Evolutionary conservation across 2,329 filamentous ascomycete species (phyloP).

Genomic region (Phyllosticta capitalensis): DNA sequence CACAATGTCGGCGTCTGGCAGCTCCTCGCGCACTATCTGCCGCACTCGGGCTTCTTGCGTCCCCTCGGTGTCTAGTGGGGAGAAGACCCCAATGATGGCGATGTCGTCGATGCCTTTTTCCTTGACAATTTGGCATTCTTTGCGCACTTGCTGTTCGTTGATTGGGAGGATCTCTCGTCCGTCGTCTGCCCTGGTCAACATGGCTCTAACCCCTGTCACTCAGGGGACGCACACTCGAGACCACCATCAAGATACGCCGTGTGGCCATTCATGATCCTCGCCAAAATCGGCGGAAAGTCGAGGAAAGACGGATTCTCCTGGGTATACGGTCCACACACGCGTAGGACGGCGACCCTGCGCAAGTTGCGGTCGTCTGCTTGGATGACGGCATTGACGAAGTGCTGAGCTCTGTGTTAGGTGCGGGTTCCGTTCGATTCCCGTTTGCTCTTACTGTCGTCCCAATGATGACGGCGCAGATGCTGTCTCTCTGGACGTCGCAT

Average conservation of each 20-base stretch:
- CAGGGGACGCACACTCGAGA: neutral
- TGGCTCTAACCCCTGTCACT: slow-evolving; percentile 26
- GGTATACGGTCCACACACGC: slow-evolving; percentile 46
- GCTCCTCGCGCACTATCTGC: slow-evolving; percentile 22
- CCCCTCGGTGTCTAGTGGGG: slow-evolving; percentile 35
- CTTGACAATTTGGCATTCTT: slow-evolving; percentile 25
- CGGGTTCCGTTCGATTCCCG: no score
- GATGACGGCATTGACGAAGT: slow-evolving; percentile 51
- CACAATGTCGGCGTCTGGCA: neutral
- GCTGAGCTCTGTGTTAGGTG: slow-evolving; percentile 15
- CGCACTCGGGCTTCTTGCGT: slow-evolving; percentile 34
- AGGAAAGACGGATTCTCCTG: slow-evolving; percentile 42
- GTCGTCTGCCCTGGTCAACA: slow-evolving; percentile 30
- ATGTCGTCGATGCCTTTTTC: slow-evolving; percentile 30
- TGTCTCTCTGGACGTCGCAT: slow-evolving; percentile 14
- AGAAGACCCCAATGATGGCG: slow-evolving; percentile 38
- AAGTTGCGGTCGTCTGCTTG: slow-evolving; percentile 43
- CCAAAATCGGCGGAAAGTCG: slow-evolving; percentile 45
- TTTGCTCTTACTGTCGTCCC: slow-evolving; percentile 30
- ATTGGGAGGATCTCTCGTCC: slow-evolving; percentile 36
- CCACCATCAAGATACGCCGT: slow-evolving; percentile 34
- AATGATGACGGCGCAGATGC: slow-evolving; percentile 12
- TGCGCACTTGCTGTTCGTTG: slow-evolving; percentile 30
- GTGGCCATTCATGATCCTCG: slow-evolving; percentile 35
- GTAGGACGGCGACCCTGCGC: slow-evolving; percentile 43